A percentile compares a stretch with the other conserved stretches of the same genome.
phyloP scores from a whole-genome alignment of 192 early-diverging fungal genomes.

The Mycoemilia scoparia region DNA sequence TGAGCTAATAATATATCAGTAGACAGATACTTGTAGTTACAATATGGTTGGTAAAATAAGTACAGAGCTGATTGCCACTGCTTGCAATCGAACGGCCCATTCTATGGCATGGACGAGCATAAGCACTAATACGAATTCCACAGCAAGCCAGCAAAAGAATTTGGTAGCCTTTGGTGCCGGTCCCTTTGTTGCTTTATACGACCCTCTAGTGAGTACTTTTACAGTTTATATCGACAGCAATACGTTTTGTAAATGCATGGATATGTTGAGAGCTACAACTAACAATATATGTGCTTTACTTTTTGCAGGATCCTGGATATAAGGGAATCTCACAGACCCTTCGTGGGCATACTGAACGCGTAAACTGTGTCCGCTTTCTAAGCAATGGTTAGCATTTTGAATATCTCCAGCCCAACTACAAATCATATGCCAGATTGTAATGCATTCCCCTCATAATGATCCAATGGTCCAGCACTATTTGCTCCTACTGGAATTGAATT shows the following conservation, averaged over 20 bases:
- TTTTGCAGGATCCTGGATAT: slow-evolving; percentile 19
- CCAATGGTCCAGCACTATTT: no score
- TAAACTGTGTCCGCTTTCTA: slow-evolving; percentile 59
- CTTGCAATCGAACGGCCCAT: slow-evolving; percentile 21
- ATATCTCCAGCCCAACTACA: background rate
- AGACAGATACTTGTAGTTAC: no score
- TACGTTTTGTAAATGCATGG: background rate
- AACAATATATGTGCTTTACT: background rate
- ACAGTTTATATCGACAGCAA: background rate
- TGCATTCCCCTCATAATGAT: no score
- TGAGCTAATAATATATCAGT: no score
- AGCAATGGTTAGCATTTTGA: no score
- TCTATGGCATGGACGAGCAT: slow-evolving; percentile 9
- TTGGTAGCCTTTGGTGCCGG: slow-evolving; percentile 53
- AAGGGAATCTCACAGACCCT: slow-evolving; percentile 39
- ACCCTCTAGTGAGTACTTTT: slow-evolving; percentile 27
- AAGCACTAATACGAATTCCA: no score
- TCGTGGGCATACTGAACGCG: slow-evolving; percentile 52
- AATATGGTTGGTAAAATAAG: no score
- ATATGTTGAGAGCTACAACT: slow-evolving; percentile 1
- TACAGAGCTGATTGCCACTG: slow-evolving; percentile 13
- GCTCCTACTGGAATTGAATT: no score
- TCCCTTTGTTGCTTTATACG: slow-evolving; percentile 48
- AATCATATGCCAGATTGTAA: no score
- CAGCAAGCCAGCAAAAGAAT: no score